Evolutionary conservation across 176 grass and related monocot species (phyloP).

Genomic region (Carex cristatella): DNA sequence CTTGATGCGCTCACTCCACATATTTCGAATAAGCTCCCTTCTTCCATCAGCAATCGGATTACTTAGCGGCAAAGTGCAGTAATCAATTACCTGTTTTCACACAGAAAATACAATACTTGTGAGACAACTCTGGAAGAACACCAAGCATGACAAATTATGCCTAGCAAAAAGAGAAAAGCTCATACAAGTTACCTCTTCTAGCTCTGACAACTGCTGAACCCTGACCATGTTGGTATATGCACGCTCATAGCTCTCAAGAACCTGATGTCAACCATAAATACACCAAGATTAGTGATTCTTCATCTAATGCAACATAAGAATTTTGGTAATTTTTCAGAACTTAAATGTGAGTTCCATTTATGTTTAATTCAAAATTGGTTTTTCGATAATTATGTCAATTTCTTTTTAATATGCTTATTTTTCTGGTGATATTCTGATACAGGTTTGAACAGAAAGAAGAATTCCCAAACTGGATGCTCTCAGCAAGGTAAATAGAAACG

Average conservation of each 20-base stretch:
- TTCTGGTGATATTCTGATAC: no score
- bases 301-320: not conserved
- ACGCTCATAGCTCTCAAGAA: conserved; percentile 97
- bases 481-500: no score
- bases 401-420: no score
- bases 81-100: conserved; percentile 82
- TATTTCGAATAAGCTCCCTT: conserved; percentile 94
- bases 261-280: conserved; percentile 34
- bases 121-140: not conserved
- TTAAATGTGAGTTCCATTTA: no score
- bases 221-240: conserved; percentile 99
- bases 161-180: not conserved
- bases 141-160: not conserved
- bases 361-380: no score
- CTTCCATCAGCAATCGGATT: conserved; percentile 70
- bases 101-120: not conserved
- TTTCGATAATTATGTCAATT: no score
- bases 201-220: conserved; percentile 94
- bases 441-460: no score
- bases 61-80: conserved; percentile 75
- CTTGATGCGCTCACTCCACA: conserved; percentile 98
- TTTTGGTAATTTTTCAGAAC: no score
- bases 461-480: no score
- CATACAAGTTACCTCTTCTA: conserved; percentile 65
- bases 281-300: conserved; percentile 2